Percentiles rank a stretch among this genome's conserved stretches.
Evolutionary conservation across 768 basidiomycete species (phyloP).

Genomic region (Russula sp.): DNA sequence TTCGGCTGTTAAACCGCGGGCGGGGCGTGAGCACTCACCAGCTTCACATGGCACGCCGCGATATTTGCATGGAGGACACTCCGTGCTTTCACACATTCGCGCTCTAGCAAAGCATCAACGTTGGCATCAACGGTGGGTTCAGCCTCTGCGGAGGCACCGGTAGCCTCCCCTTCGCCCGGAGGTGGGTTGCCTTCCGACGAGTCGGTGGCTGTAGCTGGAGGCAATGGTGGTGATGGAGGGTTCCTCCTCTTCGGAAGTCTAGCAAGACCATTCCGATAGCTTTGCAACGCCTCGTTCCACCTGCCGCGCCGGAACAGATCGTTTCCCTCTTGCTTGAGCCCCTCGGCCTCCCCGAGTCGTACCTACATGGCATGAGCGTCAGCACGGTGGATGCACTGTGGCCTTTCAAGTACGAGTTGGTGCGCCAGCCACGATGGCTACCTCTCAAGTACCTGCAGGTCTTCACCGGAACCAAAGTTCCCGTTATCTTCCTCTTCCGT

Average conservation of each 20-base stretch:
- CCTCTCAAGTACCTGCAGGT: neutral
- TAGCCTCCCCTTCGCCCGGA: conserved; percentile 20
- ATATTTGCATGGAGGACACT: conserved; percentile 83
- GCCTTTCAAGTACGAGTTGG: neutral
- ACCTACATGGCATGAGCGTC: conserved; percentile 28
- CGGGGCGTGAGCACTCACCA: conserved; percentile 40
- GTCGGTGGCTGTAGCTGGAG: conserved; percentile 19
- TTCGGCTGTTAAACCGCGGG: neutral
- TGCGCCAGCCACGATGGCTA: neutral
- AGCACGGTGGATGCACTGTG: too few relatives aligned
- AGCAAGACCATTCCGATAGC: conserved; percentile 64
- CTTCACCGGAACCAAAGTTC: neutral
- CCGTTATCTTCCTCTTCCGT: neutral
- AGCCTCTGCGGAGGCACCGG: conserved; percentile 21
- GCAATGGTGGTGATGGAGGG: neutral
- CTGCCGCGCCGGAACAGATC: conserved; percentile 53
- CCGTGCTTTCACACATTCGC: conserved; percentile 48
- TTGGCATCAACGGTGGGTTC: conserved; percentile 17
- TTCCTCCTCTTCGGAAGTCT: conserved; percentile 47
- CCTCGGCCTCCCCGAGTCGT: conserved; percentile 44
- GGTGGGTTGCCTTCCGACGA: conserved; percentile 23
- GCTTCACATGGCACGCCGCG: conserved; percentile 74
- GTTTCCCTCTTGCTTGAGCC: conserved; percentile 72
- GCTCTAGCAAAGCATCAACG: conserved; percentile 32
- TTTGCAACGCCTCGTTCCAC: conserved; percentile 64